These are phyloP conservation scores for Xylaria curta DNA, from an alignment of 495 filamentous ascomycete genomes.

Conservation along the genomic window DNA sequence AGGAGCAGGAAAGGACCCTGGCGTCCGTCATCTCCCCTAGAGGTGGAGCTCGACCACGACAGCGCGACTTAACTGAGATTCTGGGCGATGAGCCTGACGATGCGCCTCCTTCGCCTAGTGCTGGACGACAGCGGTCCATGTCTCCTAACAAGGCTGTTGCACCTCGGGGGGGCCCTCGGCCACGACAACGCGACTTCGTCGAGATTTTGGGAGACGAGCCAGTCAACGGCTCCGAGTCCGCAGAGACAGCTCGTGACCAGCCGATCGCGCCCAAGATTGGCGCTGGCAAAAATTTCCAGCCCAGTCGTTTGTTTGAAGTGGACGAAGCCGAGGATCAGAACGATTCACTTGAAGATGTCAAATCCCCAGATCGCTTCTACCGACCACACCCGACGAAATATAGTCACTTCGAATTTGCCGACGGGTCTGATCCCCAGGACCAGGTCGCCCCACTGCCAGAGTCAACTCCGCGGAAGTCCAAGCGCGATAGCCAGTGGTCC, in stretches of 20 bases:
- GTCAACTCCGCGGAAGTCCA: conserved; percentile 57
- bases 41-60: conserved; percentile 52
- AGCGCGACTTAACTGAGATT: conserved; percentile 61
- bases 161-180: conserved; percentile 50
- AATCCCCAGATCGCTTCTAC: conserved; percentile 57
- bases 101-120: conserved; percentile 54
- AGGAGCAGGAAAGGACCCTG: conserved; percentile 55
- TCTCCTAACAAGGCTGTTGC: conserved; percentile 49
- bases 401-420: conserved; percentile 85
- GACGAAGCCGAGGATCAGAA: conserved; percentile 54
- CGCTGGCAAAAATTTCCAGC: conserved; percentile 71
- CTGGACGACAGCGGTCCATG: conserved; percentile 48
- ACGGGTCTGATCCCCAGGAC: conserved; percentile 55
- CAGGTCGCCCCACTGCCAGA: conserved; percentile 44
- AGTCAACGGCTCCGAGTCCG: conserved; percentile 27
- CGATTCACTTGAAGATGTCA: conserved; percentile 44
- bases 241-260: conserved; percentile 6
- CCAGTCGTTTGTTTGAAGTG: conserved; percentile 72
- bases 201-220: conserved; percentile 52
- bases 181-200: conserved; percentile 56
- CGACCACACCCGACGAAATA: conserved; percentile 74
- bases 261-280: conserved; percentile 66
- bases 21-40: conserved; percentile 59
- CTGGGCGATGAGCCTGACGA: conserved; percentile 51
- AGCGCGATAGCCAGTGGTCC: conserved; percentile 75